Percentiles rank a stretch among this genome's conserved stretches.
phyloP scores from a whole-genome alignment of 1,139 yeast genomes.

The Waltiozyma sp. region DNA sequence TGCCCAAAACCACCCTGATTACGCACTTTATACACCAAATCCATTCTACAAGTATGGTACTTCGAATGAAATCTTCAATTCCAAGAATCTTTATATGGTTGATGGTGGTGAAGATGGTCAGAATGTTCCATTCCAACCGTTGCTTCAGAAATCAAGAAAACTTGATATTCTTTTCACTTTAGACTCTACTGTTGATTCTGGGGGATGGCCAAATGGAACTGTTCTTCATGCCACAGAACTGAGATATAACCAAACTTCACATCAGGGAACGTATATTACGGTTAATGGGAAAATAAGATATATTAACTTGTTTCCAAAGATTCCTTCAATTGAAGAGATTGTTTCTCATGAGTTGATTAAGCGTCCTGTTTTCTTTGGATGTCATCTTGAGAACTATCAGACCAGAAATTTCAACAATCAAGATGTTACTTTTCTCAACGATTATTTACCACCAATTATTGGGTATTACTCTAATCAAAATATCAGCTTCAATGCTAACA shows the following conservation, averaged over 20 bases:
- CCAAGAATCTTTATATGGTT: slow-evolving; percentile 32
- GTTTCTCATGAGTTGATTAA: slow-evolving; percentile 21
- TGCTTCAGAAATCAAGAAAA: slow-evolving; percentile 29
- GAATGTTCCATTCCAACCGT: slow-evolving; percentile 50
- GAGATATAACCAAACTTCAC: slow-evolving; percentile 18
- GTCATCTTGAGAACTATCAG: slow-evolving; percentile 27
- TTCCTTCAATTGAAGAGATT: slow-evolving; percentile 23
- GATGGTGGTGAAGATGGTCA: slow-evolving; percentile 66
- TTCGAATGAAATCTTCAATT: slow-evolving; percentile 11
- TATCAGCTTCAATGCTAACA: slow-evolving; percentile 35
- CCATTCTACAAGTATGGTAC: slow-evolving; percentile 44
- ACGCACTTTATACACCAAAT: slow-evolving; percentile 64
- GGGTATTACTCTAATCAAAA: slow-evolving; percentile 39
- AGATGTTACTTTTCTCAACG: slow-evolving; percentile 7
- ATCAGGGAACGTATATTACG: slow-evolving; percentile 12
- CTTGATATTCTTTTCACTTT: slow-evolving; percentile 22
- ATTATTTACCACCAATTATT: slow-evolving; percentile 40
- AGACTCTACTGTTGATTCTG: slow-evolving; percentile 52
- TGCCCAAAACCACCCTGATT: slow-evolving; percentile 36
- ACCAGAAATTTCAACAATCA: slow-evolving; percentile 3
- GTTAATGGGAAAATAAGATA: slow-evolving; percentile 9
- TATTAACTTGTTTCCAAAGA: slow-evolving; percentile 18
- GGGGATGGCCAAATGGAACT: slow-evolving; percentile 58
- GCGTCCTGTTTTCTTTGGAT: slow-evolving; percentile 46
- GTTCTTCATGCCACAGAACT: slow-evolving; percentile 27